Evolutionary conservation across 148 eudicot genomes (phyloP), one percentile per base, ranked within the genome.

Genomic region (Pouteria glomerata): DNA sequence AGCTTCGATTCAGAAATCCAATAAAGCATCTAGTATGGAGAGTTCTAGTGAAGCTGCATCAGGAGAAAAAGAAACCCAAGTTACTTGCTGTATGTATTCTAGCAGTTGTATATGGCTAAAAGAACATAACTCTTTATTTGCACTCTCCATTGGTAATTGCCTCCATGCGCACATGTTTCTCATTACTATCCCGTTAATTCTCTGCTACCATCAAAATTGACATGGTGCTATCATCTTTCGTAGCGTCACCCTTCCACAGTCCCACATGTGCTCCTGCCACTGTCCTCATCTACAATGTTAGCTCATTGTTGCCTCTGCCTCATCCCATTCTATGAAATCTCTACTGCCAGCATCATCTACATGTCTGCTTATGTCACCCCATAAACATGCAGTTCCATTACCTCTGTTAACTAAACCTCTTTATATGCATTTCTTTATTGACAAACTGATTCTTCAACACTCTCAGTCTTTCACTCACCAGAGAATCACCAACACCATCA

Each of bases 1-100:
- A 88, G 99, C 97, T 78, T 95, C 99, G 62, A 90, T 95, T 58
- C 99, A 95, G 85, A 92, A 82, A 82, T 81, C 88, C 60, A 81
- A 87, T 45, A 84, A 74, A 73, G 56, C 82, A 35, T 78, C 86
- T 66, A 78, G 68, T 65, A 66, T 30, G 11, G 66, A 72, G 26
- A 78, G 52, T 76, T 58, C 75, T 56, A 66, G 48, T 66, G 62
- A 66, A 66, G 29, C 47, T 58, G 56, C 77, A 68, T 69, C 73
- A 16, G 64, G 35, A 47, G 82, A 69, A 69, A 60, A 37, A 53
- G 87, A 82, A 37, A 55, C 75, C 33, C 47, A 55, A 62, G 76
- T 69, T 62, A 71, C 29, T 42, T 31, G 76, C 61, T 62, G 96
- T 90, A 70, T 88, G 33, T 27, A 41, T 19, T 44, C 63, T 37